Base-by-base conservation (phyloP, 768 basidiomycete species). In the Mycena latifolia region DNA sequence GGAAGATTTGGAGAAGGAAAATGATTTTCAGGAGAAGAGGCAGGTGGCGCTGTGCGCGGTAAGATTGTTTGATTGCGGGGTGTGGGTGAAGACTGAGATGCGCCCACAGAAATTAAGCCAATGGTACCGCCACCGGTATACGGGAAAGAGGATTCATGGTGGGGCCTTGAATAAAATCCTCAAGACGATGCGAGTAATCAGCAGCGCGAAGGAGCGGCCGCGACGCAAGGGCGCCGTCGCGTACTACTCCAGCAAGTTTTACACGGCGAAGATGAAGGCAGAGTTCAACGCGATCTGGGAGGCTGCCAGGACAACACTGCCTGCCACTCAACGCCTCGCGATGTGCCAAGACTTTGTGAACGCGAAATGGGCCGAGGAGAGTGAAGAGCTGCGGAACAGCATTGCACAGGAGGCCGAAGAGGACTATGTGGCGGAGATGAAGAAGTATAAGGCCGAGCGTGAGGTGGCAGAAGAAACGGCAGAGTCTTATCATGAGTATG, bases 201-300 rank as follows among this genome's bases (percentile, higher is more conserved):
- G 39, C 18, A 15, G 31, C 3, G 29, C 20, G 14, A 46, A 3
- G 0, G 22, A 25, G 24, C 59, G 64, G 15, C 68, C 68, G 11
- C 45, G 55, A 0, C 37, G 52, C 1, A 65, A 65, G 10, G 12
- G 59, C 2, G 41, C 55, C 12, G 1, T 61, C 10, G 39, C 46
- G 1, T 8, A 51, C 12, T 69, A 69, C 37, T 65, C 59, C 0
- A 47, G 47, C 2, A 55, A 33, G 18, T 65, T 55, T n/a, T 69
- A 61, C 39, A 37, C 39, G 15, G 25, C 64, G 0, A 61, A 46
- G 46, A 25, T 69, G 14, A 69, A 65, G 54, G 28, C 14, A 0
- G 37, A 25, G 2, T 69, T 69, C 37, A 64, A 69, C 28, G 35
- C 14, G 31, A 15, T 56, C n/a, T 69, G 68, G 64, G 28, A 53